Conservation (phyloP, 1,139 yeast species). For the Sugiyamaella japonica region DNA sequence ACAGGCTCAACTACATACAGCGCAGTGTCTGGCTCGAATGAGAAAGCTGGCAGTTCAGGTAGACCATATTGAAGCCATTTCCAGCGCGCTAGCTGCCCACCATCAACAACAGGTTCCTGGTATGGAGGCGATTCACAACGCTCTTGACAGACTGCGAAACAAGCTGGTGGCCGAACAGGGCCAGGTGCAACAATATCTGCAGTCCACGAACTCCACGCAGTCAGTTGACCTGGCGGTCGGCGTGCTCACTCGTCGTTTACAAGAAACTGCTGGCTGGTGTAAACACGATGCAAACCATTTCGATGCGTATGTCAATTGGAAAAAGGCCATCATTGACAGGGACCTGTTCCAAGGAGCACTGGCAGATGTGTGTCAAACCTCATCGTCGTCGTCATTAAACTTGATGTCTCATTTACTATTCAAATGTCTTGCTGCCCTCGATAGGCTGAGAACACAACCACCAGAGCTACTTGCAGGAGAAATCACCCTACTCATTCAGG, state of each 20-base stretch:
- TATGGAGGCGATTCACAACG: slow-evolving; percentile 14
- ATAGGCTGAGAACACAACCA: neutral
- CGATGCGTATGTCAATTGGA: slow-evolving; percentile 26
- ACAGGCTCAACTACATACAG: slow-evolving; percentile 26
- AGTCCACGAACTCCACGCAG: slow-evolving; percentile 1
- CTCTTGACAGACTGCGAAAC: slow-evolving; percentile 15
- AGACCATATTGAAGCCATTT: slow-evolving; percentile 24
- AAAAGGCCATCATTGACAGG: slow-evolving; percentile 22
- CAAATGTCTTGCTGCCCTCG: slow-evolving; percentile 9
- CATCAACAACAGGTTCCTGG: neutral
- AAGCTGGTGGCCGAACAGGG: slow-evolving; percentile 24
- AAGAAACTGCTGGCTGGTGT: slow-evolving; percentile 33
- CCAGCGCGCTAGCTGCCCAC: neutral
- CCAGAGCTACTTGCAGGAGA: neutral
- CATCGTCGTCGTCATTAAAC: slow-evolving; percentile 21
- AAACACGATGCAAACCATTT: slow-evolving; percentile 26
- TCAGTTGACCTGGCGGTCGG: slow-evolving; percentile 24
- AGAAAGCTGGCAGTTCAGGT: slow-evolving; percentile 26
- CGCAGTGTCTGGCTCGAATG: slow-evolving; percentile 24
- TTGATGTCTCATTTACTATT: slow-evolving; percentile 17
- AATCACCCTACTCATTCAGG: slow-evolving; percentile 2
- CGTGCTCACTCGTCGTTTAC: slow-evolving; percentile 27
- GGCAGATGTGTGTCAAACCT: slow-evolving; percentile 17
- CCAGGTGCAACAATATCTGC: slow-evolving; percentile 20
- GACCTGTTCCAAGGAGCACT: slow-evolving; percentile 20